phyloP scores from a whole-genome alignment of 768 basidiomycete species.

The Collybia nuda region DNA sequence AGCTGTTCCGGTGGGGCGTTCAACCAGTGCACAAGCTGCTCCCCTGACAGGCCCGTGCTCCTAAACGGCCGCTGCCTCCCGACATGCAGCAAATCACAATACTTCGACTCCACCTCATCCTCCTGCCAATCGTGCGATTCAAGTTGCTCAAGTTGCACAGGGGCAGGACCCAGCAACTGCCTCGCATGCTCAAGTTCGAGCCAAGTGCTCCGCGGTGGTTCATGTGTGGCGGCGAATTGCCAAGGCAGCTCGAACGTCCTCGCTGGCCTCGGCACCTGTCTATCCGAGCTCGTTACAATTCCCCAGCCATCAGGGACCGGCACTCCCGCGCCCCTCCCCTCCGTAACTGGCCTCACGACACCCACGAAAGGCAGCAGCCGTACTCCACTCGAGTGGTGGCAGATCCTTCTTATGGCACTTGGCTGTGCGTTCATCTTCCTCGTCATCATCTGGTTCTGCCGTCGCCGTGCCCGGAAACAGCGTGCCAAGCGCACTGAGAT shows the following conservation, averaged over 20 bases:
- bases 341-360: conserved; percentile 53
- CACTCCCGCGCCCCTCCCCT: conserved; percentile 46
- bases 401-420: conserved; percentile 80
- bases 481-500: conserved; percentile 62
- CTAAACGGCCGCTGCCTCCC: conserved; percentile 74
- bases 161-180: conserved; percentile 51
- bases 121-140: conserved; percentile 69
- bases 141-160: conserved; percentile 64
- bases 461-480: conserved; percentile 65
- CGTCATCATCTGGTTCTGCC: conserved; percentile 63
- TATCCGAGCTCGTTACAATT: conserved; percentile 64
- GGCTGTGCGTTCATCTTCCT: conserved; percentile 82
- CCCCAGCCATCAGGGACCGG: conserved; percentile 47
- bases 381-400: conserved; percentile 66
- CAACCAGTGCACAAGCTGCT: conserved; percentile 76
- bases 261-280: conserved; percentile 74
- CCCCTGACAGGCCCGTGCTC: conserved; percentile 66
- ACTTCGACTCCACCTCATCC: conserved; percentile 62
- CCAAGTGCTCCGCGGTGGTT: conserved; percentile 41
- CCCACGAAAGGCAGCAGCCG: conserved; percentile 37
- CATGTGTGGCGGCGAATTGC: conserved; percentile 66
- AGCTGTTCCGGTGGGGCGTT: conserved; percentile 73
- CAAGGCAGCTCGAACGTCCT: conserved; percentile 52
- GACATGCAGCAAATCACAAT: conserved; percentile 69
- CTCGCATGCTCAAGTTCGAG: conserved; percentile 53